Percentiles rank a stretch among this genome's conserved stretches.
Conservation (phyloP, 768 basidiomycete genomes). For the Lactarius hatsudake region DNA sequence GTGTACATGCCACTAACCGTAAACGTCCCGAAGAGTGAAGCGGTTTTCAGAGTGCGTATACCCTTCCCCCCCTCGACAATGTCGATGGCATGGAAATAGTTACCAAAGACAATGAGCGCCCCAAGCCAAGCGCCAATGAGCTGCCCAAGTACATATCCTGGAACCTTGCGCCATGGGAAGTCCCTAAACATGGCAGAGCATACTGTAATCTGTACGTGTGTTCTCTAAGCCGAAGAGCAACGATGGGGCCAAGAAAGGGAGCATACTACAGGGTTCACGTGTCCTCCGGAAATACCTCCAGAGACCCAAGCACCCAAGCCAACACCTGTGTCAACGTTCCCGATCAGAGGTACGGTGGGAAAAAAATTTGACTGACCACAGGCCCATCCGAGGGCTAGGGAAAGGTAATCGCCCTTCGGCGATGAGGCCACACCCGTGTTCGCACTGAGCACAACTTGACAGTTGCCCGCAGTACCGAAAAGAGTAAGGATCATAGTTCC, state of each 20-base stretch:
- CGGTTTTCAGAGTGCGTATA: slow-evolving; percentile 58
- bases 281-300: slow-evolving; percentile 67
- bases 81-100: slow-evolving; percentile 67
- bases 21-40: slow-evolving; percentile 57
- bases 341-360: background rate
- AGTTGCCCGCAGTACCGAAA: slow-evolving; percentile 28
- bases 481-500: slow-evolving; percentile 31
- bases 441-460: slow-evolving; percentile 29
- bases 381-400: slow-evolving; percentile 29
- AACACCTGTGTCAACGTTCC: slow-evolving; percentile 40
- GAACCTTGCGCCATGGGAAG: slow-evolving; percentile 82
- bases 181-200: slow-evolving; percentile 63
- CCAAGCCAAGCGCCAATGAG: slow-evolving; percentile 59
- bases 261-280: slow-evolving; percentile 41
- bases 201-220: slow-evolving; percentile 54
- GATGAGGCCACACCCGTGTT: slow-evolving; percentile 28
- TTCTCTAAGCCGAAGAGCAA: background rate
- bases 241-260: background rate
- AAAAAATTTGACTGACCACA: slow-evolving; percentile 19
- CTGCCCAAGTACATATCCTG: slow-evolving; percentile 62
- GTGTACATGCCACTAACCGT: slow-evolving; percentile 41
- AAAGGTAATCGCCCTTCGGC: slow-evolving; percentile 29
- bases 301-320: slow-evolving; percentile 69
- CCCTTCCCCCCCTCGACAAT: slow-evolving; percentile 54
- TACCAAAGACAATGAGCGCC: slow-evolving; percentile 55